A percentile compares a stretch with the other conserved stretches of the same genome.
Evolutionary conservation across 768 basidiomycete genomes (phyloP).

Genomic region (Boletus eberwhitei): DNA sequence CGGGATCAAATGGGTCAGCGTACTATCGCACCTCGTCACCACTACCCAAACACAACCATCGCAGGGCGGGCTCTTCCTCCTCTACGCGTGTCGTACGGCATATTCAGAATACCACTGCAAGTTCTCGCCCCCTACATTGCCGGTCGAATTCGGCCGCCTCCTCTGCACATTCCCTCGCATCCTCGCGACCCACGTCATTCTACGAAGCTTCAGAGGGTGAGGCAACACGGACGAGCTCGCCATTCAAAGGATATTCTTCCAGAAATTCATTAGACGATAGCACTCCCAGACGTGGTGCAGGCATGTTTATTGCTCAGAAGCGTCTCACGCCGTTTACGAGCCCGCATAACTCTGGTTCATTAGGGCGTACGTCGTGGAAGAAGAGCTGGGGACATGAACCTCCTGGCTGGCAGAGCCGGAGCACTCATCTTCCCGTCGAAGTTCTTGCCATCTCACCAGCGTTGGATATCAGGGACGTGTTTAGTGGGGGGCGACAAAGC

Average conservation of each 20-base stretch:
- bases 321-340: constrained; percentile 69
- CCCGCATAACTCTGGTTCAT: constrained; percentile 44
- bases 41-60: constrained; percentile 69
- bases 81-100: constrained; percentile 80
- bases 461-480: constrained; percentile 67
- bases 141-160: constrained; percentile 77
- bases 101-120: constrained; percentile 38
- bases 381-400: constrained; percentile 87
- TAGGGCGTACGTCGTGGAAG: constrained; percentile 80
- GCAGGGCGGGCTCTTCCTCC: constrained; percentile 75
- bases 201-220: constrained; percentile 74
- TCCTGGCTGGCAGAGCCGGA: constrained; percentile 74
- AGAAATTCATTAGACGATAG: constrained; percentile 48
- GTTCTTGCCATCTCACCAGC: constrained; percentile 67
- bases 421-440: constrained; percentile 68
- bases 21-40: constrained; percentile 70
- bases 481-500: constrained; percentile 58
- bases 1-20: constrained; percentile 70
- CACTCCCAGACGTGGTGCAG: constrained; percentile 38
- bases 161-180: constrained; percentile 70
- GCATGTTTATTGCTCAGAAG: constrained; percentile 82
- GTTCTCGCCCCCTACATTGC: constrained; percentile 49
- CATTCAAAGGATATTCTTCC: constrained; percentile 49
- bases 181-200: constrained; percentile 74
- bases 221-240: constrained; percentile 59